These are phyloP conservation scores for Gnaphalium uliginosum DNA, from an alignment of 129 eudicot species.

Conservation along the genomic window DNA sequence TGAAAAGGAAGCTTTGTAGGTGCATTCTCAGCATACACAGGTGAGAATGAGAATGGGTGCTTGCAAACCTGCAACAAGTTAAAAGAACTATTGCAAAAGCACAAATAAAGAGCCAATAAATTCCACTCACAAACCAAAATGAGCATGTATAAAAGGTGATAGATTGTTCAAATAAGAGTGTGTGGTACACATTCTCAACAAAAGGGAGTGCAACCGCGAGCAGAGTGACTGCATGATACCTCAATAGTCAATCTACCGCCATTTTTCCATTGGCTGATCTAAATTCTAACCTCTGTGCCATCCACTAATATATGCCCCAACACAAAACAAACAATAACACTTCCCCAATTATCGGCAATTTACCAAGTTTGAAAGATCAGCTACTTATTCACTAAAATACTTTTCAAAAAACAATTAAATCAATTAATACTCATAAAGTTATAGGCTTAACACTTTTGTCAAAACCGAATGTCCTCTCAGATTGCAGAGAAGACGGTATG, in stretches of 20 bases:
- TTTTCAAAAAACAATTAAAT: no score
- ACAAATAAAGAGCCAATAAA: slow-evolving; percentile 6
- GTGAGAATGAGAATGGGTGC: slow-evolving; percentile 86
- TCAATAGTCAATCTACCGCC: not conserved
- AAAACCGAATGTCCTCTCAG: not conserved
- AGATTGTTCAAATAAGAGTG: not conserved
- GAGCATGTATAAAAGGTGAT: not conserved
- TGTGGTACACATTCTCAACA: not conserved
- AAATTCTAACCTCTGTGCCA: not conserved
- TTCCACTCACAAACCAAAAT: not conserved
- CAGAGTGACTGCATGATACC: not conserved
- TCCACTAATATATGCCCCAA: not conserved
- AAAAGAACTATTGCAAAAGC: not conserved
- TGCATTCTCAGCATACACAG: slow-evolving; percentile 90
- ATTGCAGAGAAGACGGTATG: not conserved
- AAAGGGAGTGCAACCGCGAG: not conserved
- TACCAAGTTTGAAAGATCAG: not conserved
- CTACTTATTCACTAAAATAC: not conserved
- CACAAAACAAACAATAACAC: not conserved
- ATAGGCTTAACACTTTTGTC: not conserved
- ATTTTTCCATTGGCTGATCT: not conserved
- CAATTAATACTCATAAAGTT: no score
- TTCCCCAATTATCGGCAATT: not conserved
- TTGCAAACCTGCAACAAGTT: slow-evolving; percentile 76
- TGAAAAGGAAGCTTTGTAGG: slow-evolving; percentile 87